These are phyloP conservation scores for Tolypocladium guangdongense DNA, from an alignment of 2,329 filamentous ascomycete genomes.

Conservation along the genomic window DNA sequence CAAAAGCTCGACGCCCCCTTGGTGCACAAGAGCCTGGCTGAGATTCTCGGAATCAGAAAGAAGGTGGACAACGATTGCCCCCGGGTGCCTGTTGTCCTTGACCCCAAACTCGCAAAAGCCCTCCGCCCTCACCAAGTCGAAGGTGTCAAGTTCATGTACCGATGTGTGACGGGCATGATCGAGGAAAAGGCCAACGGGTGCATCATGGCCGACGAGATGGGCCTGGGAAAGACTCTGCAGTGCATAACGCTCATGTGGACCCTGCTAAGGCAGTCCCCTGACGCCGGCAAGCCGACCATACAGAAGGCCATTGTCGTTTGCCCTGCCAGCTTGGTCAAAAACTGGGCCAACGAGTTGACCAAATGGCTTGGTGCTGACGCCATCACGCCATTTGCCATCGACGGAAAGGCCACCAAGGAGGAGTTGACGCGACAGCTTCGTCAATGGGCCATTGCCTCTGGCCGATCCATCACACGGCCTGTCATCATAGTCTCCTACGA, in stretches of 20 bases:
- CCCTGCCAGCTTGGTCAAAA: conserved; percentile 89
- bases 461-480: conserved; percentile 79
- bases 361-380: conserved; percentile 96
- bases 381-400: conserved; percentile 86
- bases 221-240: conserved; percentile 90
- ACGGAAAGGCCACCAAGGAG: conserved; percentile 92
- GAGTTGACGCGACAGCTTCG: conserved; percentile 82
- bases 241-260: conserved; percentile 98
- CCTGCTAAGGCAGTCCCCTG: conserved; percentile 84
- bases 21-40: conserved; percentile 87
- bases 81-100: conserved; percentile 93
- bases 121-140: conserved; percentile 94
- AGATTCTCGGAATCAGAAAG: conserved; percentile 92
- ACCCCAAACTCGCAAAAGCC: conserved; percentile 79
- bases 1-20: conserved; percentile 63
- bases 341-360: conserved; percentile 93
- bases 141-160: conserved; percentile 95
- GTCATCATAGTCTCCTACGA: conserved; percentile 98
- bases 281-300: conserved; percentile 87
- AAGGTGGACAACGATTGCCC: conserved; percentile 70
- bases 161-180: conserved; percentile 88
- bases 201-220: conserved; percentile 99
- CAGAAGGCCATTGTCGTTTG: conserved; percentile 96
- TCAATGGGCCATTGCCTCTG: conserved; percentile 88
- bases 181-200: conserved; percentile 90